Percentiles rank a stretch among this genome's conserved stretches.
phyloP scores from a whole-genome alignment of 495 filamentous ascomycete genomes.

The Penicillium robsamsonii region DNA sequence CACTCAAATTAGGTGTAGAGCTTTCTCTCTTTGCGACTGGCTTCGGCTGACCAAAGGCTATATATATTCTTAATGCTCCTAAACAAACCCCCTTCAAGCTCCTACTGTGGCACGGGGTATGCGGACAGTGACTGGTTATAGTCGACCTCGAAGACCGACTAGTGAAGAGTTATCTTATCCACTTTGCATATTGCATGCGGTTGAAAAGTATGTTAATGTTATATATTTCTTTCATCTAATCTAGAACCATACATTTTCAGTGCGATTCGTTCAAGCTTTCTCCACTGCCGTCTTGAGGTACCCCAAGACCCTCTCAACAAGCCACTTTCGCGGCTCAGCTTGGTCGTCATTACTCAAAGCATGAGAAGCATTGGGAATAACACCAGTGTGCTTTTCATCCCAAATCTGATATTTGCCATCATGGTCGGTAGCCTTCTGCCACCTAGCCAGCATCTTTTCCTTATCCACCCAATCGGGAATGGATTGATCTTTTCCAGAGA shows the following conservation, averaged over 20 bases:
- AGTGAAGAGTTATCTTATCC: neutral
- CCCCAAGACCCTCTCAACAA: slow-evolving; percentile 38
- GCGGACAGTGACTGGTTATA: neutral
- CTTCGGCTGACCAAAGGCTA: neutral
- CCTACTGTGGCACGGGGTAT: neutral
- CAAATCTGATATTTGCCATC: slow-evolving; percentile 32
- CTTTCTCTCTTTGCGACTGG: neutral
- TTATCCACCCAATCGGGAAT: slow-evolving; percentile 65
- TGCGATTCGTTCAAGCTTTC: neutral
- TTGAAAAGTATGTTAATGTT: neutral
- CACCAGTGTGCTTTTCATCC: slow-evolving; percentile 37
- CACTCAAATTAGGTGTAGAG: neutral
- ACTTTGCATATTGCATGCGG: neutral
- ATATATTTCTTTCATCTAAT: neutral
- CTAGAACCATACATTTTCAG: slow-evolving; percentile 18
- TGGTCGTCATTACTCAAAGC: slow-evolving; percentile 49
- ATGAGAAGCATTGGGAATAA: slow-evolving; percentile 48
- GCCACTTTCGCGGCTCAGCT: slow-evolving; percentile 37
- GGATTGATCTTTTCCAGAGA: slow-evolving; percentile 67
- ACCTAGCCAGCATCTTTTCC: slow-evolving; percentile 56
- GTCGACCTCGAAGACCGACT: neutral
- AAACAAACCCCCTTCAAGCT: neutral
- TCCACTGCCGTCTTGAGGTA: slow-evolving; percentile 24
- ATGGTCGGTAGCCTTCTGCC: slow-evolving; percentile 56
- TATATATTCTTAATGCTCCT: neutral